Percentiles rank a stretch among this genome's conserved stretches.
Conservation (phyloP, 2,329 filamentous ascomycete species). For the Mariannaea elegans region DNA sequence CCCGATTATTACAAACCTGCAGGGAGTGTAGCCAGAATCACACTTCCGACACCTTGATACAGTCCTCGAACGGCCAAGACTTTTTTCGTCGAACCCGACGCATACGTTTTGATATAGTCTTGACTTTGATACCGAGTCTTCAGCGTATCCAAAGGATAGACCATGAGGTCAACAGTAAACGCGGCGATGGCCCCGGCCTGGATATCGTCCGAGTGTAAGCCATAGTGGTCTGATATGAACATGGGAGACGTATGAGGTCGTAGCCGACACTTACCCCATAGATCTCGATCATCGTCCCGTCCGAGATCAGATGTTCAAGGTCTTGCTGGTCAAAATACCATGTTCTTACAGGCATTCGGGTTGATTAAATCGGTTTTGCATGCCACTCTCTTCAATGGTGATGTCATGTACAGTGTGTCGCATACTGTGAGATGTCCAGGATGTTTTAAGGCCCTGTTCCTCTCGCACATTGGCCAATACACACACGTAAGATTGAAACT, state of each 20-base stretch:
- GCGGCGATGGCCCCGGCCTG: constrained; percentile 87
- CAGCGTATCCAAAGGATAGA: constrained; percentile 89
- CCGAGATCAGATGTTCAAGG: neutral
- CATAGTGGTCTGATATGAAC: neutral
- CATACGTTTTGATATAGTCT: constrained; percentile 75
- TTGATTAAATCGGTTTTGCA: neutral
- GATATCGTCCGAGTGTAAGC: constrained; percentile 22
- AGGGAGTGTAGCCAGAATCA: constrained; percentile 88
- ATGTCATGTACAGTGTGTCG: constrained; percentile 22
- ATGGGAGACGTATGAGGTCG: neutral
- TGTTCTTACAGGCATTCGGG: neutral
- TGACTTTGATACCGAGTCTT: constrained; percentile 87
- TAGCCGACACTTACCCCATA: constrained; percentile 40
- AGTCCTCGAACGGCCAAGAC: constrained; percentile 72
- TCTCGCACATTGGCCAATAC: too few relatives aligned
- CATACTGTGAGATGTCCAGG: constrained; percentile 6
- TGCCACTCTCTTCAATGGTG: constrained; percentile 5
- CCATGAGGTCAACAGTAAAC: constrained; percentile 83
- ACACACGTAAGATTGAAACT: too few relatives aligned
- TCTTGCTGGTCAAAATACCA: neutral
- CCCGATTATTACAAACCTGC: constrained; percentile 64
- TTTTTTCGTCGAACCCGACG: constrained; percentile 61
- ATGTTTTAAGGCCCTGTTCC: too few relatives aligned
- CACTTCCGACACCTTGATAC: constrained; percentile 88
- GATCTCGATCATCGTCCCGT: constrained; percentile 40